Conservation (phyloP, 2,329 filamentous ascomycete genomes). For the Fusarium robinianum region DNA sequence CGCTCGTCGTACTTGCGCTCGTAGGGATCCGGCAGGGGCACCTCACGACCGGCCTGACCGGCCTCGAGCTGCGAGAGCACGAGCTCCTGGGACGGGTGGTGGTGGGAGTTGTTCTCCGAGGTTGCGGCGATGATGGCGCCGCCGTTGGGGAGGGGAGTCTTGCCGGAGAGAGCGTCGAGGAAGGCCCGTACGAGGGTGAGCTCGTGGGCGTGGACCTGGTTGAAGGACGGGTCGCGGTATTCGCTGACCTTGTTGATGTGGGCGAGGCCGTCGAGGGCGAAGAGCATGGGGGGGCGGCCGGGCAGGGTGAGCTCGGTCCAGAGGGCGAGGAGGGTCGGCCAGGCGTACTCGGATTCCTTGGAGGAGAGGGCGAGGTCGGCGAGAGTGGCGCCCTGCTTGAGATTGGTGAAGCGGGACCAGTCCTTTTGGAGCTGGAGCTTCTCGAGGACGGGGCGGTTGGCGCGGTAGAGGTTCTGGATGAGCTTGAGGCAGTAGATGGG, state of each 20-base stretch:
- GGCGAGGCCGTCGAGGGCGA: constrained; percentile 77
- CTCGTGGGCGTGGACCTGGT: constrained; percentile 84
- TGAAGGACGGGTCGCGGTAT: constrained; percentile 73
- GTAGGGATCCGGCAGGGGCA: constrained; percentile 57
- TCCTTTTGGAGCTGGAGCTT: constrained; percentile 50
- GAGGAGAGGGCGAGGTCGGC: constrained; percentile 71
- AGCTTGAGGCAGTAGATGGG: constrained; percentile 76
- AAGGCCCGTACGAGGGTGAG: constrained; percentile 77
- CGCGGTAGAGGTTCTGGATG: constrained; percentile 71
- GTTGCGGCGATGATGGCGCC: constrained; percentile 78
- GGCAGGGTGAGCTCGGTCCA: constrained; percentile 74
- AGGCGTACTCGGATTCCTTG: constrained; percentile 76
- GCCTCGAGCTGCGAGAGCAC: constrained; percentile 63
- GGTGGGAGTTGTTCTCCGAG: constrained; percentile 70
- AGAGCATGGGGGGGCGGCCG: constrained; percentile 64
- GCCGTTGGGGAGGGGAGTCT: constrained; percentile 66
- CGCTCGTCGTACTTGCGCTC: constrained; percentile 61
- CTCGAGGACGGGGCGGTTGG: constrained; percentile 70
- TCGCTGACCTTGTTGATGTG: constrained; percentile 79
- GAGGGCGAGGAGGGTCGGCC: constrained; percentile 78
- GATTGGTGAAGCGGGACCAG: constrained; percentile 50
- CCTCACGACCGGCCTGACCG: constrained; percentile 41
- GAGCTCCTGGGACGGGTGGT: constrained; percentile 68
- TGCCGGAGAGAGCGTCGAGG: constrained; percentile 69
- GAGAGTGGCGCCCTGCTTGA: constrained; percentile 64